Evolutionary conservation across 805 yeast species (phyloP).

Genomic region (Torulaspora maleeae): DNA sequence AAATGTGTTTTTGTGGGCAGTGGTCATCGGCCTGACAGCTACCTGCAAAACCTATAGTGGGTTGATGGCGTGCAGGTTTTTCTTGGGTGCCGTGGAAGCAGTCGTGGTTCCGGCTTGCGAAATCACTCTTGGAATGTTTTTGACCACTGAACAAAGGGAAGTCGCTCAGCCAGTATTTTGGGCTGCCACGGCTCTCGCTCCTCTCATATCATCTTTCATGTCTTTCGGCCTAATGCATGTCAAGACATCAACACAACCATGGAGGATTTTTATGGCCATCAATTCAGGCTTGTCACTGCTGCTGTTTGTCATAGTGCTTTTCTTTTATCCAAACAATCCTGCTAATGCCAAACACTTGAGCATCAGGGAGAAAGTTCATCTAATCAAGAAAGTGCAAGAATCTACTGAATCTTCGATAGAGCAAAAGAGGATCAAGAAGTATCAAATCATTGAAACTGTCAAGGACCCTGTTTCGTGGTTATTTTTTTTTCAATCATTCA

Average conservation of each 20-base stretch:
- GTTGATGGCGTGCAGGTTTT: conserved; percentile 44
- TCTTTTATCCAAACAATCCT: conserved; percentile 54
- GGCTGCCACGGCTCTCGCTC: conserved; percentile 46
- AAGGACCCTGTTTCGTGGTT: conserved; percentile 47
- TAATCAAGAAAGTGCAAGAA: conserved; percentile 42
- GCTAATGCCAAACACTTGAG: conserved; percentile 45
- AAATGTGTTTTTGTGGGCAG: conserved; percentile 44
- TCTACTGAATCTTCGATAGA: conserved; percentile 41
- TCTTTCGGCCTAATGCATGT: conserved; percentile 38
- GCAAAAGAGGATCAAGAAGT: conserved; percentile 43
- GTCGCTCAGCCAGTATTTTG: conserved; percentile 52
- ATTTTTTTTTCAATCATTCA: conserved; percentile 39
- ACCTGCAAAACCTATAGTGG: conserved; percentile 44
- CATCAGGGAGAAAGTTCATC: conserved; percentile 48
- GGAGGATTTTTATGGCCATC: conserved; percentile 54
- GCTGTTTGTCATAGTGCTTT: conserved; percentile 33
- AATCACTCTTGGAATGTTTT: conserved; percentile 47
- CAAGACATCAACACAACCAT: conserved; percentile 31
- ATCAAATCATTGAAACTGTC: conserved; percentile 46
- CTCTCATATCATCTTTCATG: conserved; percentile 50
- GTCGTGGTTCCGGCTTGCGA: conserved; percentile 43
- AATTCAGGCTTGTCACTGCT: conserved; percentile 52
- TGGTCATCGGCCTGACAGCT: conserved; percentile 44
- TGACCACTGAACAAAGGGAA: conserved; percentile 46
- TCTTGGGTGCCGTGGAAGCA: conserved; percentile 48